Evolutionary conservation across 176 grass and related monocot species (phyloP).

Genomic region (Cocos nucifera): DNA sequence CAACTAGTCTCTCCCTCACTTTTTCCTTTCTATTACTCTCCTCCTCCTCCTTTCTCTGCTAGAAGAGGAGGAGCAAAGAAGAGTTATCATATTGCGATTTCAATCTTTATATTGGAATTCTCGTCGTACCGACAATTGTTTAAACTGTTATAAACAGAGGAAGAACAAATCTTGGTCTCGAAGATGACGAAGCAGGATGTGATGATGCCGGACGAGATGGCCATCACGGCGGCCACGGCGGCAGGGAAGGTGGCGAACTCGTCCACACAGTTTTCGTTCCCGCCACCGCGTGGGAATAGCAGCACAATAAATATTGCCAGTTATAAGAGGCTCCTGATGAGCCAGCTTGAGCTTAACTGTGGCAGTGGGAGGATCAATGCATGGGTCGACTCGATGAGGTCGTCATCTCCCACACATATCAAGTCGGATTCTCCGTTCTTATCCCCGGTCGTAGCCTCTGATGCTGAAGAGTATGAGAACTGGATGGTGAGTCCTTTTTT

Average conservation of each 20-base stretch:
- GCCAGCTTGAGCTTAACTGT: conserved; percentile 1
- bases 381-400: conserved; percentile 16
- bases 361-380: neutral
- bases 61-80: too few species aligned
- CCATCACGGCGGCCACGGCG: too few species aligned
- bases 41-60: too few species aligned
- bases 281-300: neutral
- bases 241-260: too few species aligned
- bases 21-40: too few species aligned
- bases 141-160: neutral
- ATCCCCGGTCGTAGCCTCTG: neutral
- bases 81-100: too few species aligned
- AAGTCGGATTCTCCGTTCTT: neutral
- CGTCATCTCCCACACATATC: conserved; percentile 5
- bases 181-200: too few species aligned
- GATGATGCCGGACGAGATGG: too few species aligned
- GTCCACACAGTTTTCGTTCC: too few species aligned
- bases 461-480: neutral
- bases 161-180: neutral
- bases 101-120: too few species aligned
- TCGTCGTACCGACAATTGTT: neutral
- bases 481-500: conserved; percentile 4
- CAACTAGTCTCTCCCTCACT: too few species aligned
- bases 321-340: conserved; percentile 6
- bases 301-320: neutral